These are phyloP conservation scores for Pneumocystis canis DNA, from an alignment of 1,139 yeast genomes.

Conservation along the genomic window DNA sequence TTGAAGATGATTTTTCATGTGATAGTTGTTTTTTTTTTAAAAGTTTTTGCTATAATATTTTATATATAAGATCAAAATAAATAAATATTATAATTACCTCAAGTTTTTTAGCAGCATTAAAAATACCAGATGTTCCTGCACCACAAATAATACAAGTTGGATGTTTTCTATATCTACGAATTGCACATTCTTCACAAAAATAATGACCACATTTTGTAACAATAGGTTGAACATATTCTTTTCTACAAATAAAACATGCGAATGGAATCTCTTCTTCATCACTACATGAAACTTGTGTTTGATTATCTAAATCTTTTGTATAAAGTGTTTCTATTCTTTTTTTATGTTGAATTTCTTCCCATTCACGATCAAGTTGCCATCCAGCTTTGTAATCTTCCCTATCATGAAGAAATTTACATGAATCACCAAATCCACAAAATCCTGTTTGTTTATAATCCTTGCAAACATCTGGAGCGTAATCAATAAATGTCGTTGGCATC, in stretches of 20 bases:
- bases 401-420: slow-evolving; percentile 81
- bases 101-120: slow-evolving; percentile 26
- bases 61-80: not conserved
- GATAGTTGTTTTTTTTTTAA: not conserved
- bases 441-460: slow-evolving; percentile 88
- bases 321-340: slow-evolving; percentile 2
- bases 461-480: slow-evolving; percentile 88
- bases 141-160: slow-evolving; percentile 45
- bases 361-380: slow-evolving; percentile 54
- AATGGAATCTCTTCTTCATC: slow-evolving; percentile 34
- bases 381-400: slow-evolving; percentile 56
- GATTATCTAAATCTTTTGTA: not conserved
- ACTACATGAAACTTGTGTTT: slow-evolving; percentile 7
- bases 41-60: not conserved
- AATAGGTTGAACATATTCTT: slow-evolving; percentile 44
- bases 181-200: slow-evolving; percentile 52
- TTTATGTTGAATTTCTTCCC: slow-evolving; percentile 36
- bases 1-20: not conserved
- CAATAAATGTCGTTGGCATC: slow-evolving; percentile 49
- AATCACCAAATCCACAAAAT: slow-evolving; percentile 93
- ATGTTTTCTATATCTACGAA: slow-evolving; percentile 34
- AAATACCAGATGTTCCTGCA: slow-evolving; percentile 42
- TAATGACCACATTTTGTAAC: slow-evolving; percentile 52
- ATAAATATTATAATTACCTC: slow-evolving; percentile 5
- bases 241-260: slow-evolving; percentile 50